Evolutionary conservation across 768 basidiomycete genomes (phyloP).

Genomic region (Hysterangium stoloniferum): DNA sequence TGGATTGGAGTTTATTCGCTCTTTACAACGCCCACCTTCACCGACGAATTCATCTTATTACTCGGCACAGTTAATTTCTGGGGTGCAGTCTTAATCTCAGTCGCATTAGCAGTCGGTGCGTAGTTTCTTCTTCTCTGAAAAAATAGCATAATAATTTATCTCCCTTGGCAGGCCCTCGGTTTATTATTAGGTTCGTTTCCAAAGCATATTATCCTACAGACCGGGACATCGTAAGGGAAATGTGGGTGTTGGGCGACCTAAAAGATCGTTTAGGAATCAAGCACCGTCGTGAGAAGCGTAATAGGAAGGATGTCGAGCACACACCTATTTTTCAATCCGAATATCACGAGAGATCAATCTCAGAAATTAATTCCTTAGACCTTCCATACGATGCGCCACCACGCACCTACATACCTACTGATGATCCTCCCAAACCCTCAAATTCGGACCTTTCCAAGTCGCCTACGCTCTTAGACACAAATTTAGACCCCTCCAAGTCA

Average conservation of each 20-base stretch:
- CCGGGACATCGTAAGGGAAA: conserved; percentile 87
- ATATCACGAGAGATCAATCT: conserved; percentile 55
- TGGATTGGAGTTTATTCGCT: conserved; percentile 89
- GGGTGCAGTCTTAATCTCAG: conserved; percentile 65
- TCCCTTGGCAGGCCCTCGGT: conserved; percentile 58
- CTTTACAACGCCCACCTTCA: conserved; percentile 64
- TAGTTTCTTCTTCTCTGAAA: neutral
- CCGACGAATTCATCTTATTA: conserved; percentile 62
- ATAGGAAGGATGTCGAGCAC: conserved; percentile 41
- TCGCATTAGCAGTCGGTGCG: conserved; percentile 65
- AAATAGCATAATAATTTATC: neutral
- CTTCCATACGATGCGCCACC: neutral
- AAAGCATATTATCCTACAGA: conserved; percentile 74
- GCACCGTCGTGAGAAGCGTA: conserved; percentile 39
- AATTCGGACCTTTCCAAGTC: conserved; percentile 22
- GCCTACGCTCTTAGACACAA: neutral
- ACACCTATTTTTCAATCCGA: conserved; percentile 61
- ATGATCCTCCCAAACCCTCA: conserved; percentile 36
- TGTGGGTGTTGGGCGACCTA: conserved; percentile 78
- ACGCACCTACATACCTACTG: conserved; percentile 33
- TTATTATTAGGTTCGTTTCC: conserved; percentile 64
- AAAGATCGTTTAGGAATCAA: conserved; percentile 73
- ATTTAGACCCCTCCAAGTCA: conserved; percentile 13
- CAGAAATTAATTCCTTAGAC: conserved; percentile 40
- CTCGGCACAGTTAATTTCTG: conserved; percentile 81